A percentile compares a stretch with the other conserved stretches of the same genome.
phyloP scores from a whole-genome alignment of 1,139 yeast genomes.

The Debaryomyces singareniensis region DNA sequence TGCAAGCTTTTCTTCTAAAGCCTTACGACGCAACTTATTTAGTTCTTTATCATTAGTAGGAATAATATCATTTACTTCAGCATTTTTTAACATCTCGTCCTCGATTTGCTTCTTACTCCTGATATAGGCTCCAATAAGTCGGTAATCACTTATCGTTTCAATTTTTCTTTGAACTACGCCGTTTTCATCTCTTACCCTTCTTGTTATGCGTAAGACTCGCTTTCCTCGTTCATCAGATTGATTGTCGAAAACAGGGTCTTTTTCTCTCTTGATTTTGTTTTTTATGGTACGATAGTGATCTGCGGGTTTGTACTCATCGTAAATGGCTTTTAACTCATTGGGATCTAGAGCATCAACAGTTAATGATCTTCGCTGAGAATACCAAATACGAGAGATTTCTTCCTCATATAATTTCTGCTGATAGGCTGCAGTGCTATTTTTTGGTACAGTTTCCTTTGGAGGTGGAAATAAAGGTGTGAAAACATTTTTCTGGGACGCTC shows the following conservation, averaged over 20 bases:
- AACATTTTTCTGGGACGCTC: slow-evolving; percentile 94
- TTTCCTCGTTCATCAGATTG: slow-evolving; percentile 24
- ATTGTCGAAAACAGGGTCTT: slow-evolving; percentile 13
- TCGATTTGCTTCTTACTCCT: slow-evolving; percentile 73
- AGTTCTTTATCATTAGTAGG: slow-evolving; percentile 85
- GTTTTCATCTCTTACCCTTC: slow-evolving; percentile 77
- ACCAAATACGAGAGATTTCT: slow-evolving; percentile 88
- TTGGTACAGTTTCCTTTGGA: slow-evolving; percentile 37
- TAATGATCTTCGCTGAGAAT: slow-evolving; percentile 67
- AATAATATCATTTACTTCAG: slow-evolving; percentile 61
- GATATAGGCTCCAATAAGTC: slow-evolving; percentile 81
- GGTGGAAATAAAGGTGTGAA: slow-evolving; percentile 62
- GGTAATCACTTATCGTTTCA: slow-evolving; percentile 75
- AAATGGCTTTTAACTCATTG: slow-evolving; percentile 23
- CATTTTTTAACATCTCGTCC: slow-evolving; percentile 51
- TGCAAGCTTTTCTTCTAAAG: slow-evolving; percentile 80
- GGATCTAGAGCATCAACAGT: slow-evolving; percentile 36
- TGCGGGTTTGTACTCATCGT: slow-evolving; percentile 34
- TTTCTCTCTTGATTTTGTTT: slow-evolving; percentile 24
- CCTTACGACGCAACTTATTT: slow-evolving; percentile 70
- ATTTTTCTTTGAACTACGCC: slow-evolving; percentile 81
- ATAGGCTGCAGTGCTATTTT: slow-evolving; percentile 52
- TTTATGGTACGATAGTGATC: slow-evolving; percentile 29
- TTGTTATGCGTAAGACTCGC: slow-evolving; percentile 61
- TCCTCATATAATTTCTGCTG: slow-evolving; percentile 92